Percentiles rank a stretch among this genome's conserved stretches.
phyloP scores from a whole-genome alignment of 768 basidiomycete species.

The Pulveroboletus sp. region DNA sequence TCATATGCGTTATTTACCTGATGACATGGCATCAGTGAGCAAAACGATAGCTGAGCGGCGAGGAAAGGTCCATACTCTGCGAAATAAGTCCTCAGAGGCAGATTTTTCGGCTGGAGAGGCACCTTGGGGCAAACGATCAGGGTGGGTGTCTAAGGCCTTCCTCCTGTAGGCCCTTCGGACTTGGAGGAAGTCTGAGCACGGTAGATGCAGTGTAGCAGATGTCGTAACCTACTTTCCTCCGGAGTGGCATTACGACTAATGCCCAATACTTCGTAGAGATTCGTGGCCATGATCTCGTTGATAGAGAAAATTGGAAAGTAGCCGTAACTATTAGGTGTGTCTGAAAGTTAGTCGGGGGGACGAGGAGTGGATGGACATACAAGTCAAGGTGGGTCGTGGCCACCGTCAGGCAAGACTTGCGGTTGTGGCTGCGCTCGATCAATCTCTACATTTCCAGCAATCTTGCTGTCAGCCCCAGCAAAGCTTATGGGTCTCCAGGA shows the following conservation, averaged over 20 bases:
- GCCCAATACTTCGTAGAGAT: constrained; percentile 63
- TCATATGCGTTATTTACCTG: constrained; percentile 80
- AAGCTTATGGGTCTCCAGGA: constrained; percentile 57
- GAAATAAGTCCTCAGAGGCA: constrained; percentile 54
- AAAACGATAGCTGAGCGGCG: background rate
- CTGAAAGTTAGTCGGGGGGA: background rate
- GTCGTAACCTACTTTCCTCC: constrained; percentile 54
- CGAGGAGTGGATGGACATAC: background rate
- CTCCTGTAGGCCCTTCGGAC: constrained; percentile 78
- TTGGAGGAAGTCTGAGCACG: constrained; percentile 25
- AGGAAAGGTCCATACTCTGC: constrained; percentile 28
- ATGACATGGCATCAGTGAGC: background rate
- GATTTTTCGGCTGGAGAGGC: constrained; percentile 56
- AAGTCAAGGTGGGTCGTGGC: background rate
- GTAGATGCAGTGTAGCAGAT: background rate
- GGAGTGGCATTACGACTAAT: constrained; percentile 48
- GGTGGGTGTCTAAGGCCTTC: constrained; percentile 69
- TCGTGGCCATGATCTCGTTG: constrained; percentile 41
- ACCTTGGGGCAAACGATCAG: constrained; percentile 59
- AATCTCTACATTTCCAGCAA: constrained; percentile 4
- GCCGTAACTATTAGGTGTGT: background rate
- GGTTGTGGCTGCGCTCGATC: constrained; percentile 16
- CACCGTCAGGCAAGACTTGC: background rate
- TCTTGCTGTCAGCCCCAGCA: background rate
- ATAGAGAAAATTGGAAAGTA: background rate